Evolutionary conservation across 1,139 yeast species (phyloP), one percentile per base, ranked within the genome.

Genomic region (Yamadazyma dendronema): DNA sequence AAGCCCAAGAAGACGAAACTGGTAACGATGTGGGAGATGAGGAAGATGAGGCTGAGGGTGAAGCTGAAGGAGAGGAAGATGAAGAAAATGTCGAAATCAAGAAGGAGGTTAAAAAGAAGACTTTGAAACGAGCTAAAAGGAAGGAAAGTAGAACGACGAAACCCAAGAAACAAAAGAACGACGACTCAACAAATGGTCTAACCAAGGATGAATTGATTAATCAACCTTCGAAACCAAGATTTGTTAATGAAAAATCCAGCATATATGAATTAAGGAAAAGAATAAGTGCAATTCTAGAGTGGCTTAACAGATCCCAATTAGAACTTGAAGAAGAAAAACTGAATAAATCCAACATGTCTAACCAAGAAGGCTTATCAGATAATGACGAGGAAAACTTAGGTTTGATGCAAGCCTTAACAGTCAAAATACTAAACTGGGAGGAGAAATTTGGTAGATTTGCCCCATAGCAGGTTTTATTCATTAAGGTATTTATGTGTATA

Each of bases 231-330:
- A 84, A 80, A 49, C 96, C 97, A 11, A 74, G 96, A 37, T 70
- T 79, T 38, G 97, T 95, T 6, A 83, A 83, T 41, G 79, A 82
- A 10, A 76, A 86, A 38, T 77, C 87, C 2, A 74, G 89, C 2
- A 62, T 89, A 41, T 75, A 77, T 47, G 98, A 90, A 56, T 80
- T 90, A 81, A 78, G 90, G 38, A 82, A 88, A 53, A 73, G 98
- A 40, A 86, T 89, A 1, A 85, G 90, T 4, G 95, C 96, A 3
- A 89, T 92, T 14, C 67, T 90, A 51, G 97, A 92, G 62, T 92
- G 90, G 73, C 73, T 90, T 22, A 88, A 88, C 7, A 71, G 96
- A 34, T 84, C 95, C 2, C 95, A 88, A 56, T 60, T 80, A 40
- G 97, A 92, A 53, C 65, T 89, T 43, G 82, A 81, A 31, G 78